phyloP scores from a whole-genome alignment of 345 rosid genomes.

The Bretschneidera sinensis region DNA sequence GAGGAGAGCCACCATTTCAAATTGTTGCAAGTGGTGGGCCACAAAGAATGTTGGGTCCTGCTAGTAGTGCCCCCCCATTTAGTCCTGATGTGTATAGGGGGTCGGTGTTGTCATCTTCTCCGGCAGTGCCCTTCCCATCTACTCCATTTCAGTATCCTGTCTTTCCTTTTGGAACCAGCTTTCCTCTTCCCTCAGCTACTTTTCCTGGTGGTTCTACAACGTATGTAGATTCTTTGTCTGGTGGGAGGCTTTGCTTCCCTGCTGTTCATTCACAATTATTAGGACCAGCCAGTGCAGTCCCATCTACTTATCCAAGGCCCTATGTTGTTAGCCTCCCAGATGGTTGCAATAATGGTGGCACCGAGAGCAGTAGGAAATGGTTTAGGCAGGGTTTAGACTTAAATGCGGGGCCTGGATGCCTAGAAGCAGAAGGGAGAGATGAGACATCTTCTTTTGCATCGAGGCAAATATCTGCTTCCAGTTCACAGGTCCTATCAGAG shows the following conservation, averaged over 20 bases:
- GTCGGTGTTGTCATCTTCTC: conserved; percentile 70
- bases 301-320: conserved; percentile 58
- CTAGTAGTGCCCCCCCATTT: conserved; percentile 48
- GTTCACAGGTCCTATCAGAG: conserved; percentile 50
- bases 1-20: conserved; percentile 64
- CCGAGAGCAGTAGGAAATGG: conserved; percentile 61
- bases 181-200: conserved; percentile 53
- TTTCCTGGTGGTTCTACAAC: conserved; percentile 67
- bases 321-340: conserved; percentile 59
- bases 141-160: conserved; percentile 64
- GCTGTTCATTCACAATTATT: conserved; percentile 56
- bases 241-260: conserved; percentile 62
- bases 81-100: conserved; percentile 59
- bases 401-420: conserved; percentile 75
- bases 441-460: conserved; percentile 42
- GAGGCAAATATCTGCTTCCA: conserved; percentile 48
- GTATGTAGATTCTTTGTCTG: conserved; percentile 62
- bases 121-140: conserved; percentile 65
- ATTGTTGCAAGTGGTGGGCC: conserved; percentile 50
- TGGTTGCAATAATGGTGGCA: conserved; percentile 34
- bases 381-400: conserved; percentile 67
- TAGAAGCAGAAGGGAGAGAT: conserved; percentile 65
- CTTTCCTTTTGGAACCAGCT: conserved; percentile 57
- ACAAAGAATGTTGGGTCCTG: conserved; percentile 60
- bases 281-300: conserved; percentile 49